These are phyloP conservation scores for Mallotus nudiflorus DNA, from an alignment of 345 rosid species.

Conservation along the genomic window DNA sequence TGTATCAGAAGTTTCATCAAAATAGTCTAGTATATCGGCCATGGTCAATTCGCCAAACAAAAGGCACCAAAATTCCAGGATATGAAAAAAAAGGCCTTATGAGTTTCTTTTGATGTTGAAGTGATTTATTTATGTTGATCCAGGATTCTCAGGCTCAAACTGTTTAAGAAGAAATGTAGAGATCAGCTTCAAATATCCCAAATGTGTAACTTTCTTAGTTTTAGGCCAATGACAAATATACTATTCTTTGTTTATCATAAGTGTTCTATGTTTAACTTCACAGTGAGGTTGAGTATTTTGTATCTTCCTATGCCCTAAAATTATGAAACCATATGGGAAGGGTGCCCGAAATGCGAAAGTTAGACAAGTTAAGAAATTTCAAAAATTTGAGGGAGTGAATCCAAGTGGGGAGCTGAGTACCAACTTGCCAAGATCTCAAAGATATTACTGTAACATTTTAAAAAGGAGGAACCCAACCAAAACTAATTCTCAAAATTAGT, in stretches of 20 bases:
- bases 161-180: no score
- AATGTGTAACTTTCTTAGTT: no score
- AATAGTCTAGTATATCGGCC: conserved; percentile 78
- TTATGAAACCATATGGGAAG: not conserved
- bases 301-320: no score
- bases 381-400: not conserved
- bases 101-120: no score
- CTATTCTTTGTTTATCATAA: no score
- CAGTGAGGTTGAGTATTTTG: no score
- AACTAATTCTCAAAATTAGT: not conserved
- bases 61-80: conserved; percentile 80
- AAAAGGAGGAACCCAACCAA: not conserved
- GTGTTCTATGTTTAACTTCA: no score
- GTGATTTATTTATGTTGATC: no score
- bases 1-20: conserved; percentile 56
- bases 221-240: no score
- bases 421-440: not conserved
- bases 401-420: not conserved
- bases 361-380: not conserved
- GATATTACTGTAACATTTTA: not conserved
- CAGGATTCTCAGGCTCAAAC: no score
- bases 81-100: conserved; percentile 57
- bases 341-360: not conserved
- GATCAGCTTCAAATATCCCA: no score
- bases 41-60: conserved; percentile 73